These are phyloP conservation scores for Diaporthe batatas DNA, from an alignment of 2,329 filamentous ascomycete genomes.

Conservation along the genomic window DNA sequence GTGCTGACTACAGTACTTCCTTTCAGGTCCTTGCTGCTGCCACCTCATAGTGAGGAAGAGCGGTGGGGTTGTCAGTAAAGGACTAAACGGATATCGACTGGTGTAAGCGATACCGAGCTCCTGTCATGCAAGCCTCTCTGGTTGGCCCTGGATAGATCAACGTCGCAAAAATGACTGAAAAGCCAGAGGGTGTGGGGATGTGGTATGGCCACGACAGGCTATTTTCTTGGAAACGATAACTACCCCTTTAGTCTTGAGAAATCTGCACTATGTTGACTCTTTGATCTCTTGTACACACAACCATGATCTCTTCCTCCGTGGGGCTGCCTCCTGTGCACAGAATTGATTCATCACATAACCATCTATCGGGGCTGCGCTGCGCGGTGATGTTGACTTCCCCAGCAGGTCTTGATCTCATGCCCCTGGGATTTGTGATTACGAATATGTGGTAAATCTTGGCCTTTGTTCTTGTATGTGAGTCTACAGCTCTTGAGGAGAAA, in stretches of 20 bases:
- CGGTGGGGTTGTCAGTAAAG: neutral
- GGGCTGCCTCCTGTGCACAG: neutral
- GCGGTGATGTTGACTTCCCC: neutral
- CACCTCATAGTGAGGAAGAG: neutral
- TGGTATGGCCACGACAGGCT: neutral
- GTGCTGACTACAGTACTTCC: neutral
- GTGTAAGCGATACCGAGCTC: neutral
- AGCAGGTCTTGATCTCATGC: neutral
- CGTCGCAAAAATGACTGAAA: neutral
- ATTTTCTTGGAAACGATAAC: neutral
- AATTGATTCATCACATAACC: neutral
- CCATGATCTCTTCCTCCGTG: neutral
- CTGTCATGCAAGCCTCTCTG: neutral
- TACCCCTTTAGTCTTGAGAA: neutral
- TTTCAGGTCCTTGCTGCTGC: constrained; percentile 7
- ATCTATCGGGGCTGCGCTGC: neutral
- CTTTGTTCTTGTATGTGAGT: neutral
- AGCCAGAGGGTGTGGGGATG: neutral
- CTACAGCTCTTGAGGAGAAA: neutral
- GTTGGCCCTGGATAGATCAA: neutral
- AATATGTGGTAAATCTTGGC: neutral
- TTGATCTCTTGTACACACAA: neutral
- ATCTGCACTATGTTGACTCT: neutral
- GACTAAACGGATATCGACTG: neutral
- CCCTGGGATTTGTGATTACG: neutral